Evolutionary conservation across 768 basidiomycete genomes (phyloP), one percentile per base, ranked within the genome.

Genomic region (Boletus patriciae): DNA sequence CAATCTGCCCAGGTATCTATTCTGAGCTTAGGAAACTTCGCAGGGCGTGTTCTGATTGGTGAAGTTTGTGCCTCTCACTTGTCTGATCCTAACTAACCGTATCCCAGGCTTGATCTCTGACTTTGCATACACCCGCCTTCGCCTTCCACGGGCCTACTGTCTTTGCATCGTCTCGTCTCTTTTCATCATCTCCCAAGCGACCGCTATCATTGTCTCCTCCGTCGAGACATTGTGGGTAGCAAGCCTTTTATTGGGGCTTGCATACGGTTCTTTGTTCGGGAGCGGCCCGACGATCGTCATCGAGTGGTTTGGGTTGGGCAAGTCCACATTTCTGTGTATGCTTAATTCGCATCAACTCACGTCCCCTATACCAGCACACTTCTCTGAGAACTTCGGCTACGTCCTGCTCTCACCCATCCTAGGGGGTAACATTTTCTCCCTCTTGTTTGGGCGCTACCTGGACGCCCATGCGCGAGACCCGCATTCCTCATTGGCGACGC

Each of bases 261-360:
- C 86, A 0, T 88, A 94, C 62, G 92, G 92, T 4, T 79, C 83
- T 47, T 66, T 84, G 52, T 93, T 91, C 67, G 88, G 87, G 3
- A 74, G 89, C 42, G 79, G 82, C 65, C 90, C 91, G 0, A 84
- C 87, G n/a, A 78, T 95, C 31, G 78, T 83, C 50, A 79, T 94
- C 25, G 94, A 95, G 62, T 94, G 90, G 91, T 95, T 94, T 62
- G 93, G 93, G 8, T 77, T 95, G 65, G 76, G 90, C 90, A 63
- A 66, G 88, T 83, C 3, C 12, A 31, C 15, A 18, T 46, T 27
- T 54, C 15, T 15, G 10, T 23, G 8, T 18, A 3, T 21, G 2
- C 52, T 41, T 27, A 6, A n/a, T 29, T 5, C 8, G 3, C 41
- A 23, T 29, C 11, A 10, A n/a, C 36, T 48, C 27, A 41, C 55